Evolutionary conservation across 148 eudicot genomes (phyloP), one percentile per base, ranked within the genome.

Genomic region (Camellia lanceoleosa): DNA sequence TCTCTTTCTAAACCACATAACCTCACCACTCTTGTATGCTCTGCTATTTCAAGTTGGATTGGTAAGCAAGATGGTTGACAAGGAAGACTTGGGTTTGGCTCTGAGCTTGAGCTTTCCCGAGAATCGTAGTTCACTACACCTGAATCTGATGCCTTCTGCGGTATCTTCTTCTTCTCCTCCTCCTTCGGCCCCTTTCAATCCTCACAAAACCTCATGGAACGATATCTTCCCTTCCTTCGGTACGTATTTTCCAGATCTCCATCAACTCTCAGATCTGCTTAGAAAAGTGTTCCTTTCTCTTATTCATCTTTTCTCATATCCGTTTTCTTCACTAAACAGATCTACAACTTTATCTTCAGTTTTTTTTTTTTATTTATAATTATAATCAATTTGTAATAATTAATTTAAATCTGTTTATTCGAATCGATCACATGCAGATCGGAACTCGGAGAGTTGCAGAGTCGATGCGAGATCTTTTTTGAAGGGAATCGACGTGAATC

Each of bases 401-500:
- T 42, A 43, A 14, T 46, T 5, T 58, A 76, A 23, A 56, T 73
- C 76, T 20, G 38, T 49, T 47, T 3, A 7, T n/a, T 61, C 18
- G 8, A 30, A 49, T 49, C 52, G 52, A 49, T 49, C 2, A 18
- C 68, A 14, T 69, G 47, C 83, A 88, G 95, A 90, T 89, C 88
- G 88, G 77, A 83, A 77, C 82, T 72, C 82, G 55, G 91, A 87
- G 20, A 56, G 80, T 18, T 75, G 85, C 77, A 74, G 81, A 67
- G 88, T 61, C 68, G 83, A 87, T 54, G 41, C 79, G 62, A 79
- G 81, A 64, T 79, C 92, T n/a, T 89, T 85, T 23, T 68, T 89
- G 19, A 82, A 74, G 15, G 94, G 94, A 20, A 89, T 92, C 73
- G 93, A 88, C 66, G 94, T 92, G 64, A 92, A 91, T 79, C 82